Percentiles rank a stretch among this genome's conserved stretches.
phyloP scores from a whole-genome alignment of 371 early-diverging fungal genomes.

The Actinomortierella ambigua region DNA sequence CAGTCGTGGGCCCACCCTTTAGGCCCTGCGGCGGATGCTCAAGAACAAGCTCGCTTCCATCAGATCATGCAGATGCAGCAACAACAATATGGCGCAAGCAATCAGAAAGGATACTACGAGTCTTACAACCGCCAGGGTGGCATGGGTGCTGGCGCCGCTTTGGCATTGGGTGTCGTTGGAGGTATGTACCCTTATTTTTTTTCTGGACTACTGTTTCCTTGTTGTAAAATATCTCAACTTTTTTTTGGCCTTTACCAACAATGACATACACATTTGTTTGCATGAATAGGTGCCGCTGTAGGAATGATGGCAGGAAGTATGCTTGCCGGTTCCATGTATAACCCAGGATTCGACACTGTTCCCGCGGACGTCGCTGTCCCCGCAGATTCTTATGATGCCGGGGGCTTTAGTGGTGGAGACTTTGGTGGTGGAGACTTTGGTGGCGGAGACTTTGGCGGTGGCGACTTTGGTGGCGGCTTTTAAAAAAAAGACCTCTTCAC shows the following conservation, averaged over 20 bases:
- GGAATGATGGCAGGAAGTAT: slow-evolving; percentile 30
- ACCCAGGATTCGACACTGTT: no score
- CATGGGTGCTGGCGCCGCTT: slow-evolving; percentile 26
- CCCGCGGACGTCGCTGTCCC: slow-evolving; percentile 5
- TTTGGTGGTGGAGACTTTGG: slow-evolving; percentile 30
- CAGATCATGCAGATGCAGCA: slow-evolving; percentile 26
- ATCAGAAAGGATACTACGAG: slow-evolving; percentile 10
- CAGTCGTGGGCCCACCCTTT: slow-evolving; percentile 35
- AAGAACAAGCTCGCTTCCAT: slow-evolving; percentile 31
- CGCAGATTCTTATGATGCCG: not conserved
- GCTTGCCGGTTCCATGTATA: slow-evolving; percentile 15
- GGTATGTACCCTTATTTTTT: slow-evolving; percentile 12
- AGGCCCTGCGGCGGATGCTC: slow-evolving; percentile 23
- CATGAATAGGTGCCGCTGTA: slow-evolving; percentile 27
- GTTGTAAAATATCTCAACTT: not conserved
- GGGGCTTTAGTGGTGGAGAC: slow-evolving; percentile 14
- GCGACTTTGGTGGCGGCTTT: slow-evolving; percentile 27
- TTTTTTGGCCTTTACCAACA: not conserved
- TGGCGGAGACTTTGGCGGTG: slow-evolving; percentile 29
- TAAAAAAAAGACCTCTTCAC: no score
- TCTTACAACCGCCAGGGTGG: slow-evolving; percentile 37
- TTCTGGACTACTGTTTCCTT: not conserved
- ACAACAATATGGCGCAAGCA: slow-evolving; percentile 9
- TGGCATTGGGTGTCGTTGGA: slow-evolving; percentile 39
- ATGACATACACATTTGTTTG: not conserved